Conservation (phyloP, 164 flowering plant genomes). For the Berberis vulgaris region DNA sequence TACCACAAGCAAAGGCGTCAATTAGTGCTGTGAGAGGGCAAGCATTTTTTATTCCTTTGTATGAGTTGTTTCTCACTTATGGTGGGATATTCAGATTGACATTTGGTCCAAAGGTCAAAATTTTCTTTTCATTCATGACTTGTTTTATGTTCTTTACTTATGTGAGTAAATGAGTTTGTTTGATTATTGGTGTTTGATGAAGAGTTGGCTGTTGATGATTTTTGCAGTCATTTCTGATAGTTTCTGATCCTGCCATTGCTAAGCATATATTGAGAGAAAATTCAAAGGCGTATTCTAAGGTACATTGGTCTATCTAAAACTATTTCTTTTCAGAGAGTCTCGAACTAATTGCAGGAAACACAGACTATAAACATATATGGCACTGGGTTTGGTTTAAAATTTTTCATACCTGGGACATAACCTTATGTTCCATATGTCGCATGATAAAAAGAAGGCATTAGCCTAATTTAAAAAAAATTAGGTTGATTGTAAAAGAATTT, state of each 20-base stretch:
- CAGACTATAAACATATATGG: too few relatives aligned
- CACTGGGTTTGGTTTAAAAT: too few relatives aligned
- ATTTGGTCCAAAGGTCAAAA: conserved; percentile 87
- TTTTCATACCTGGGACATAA: too few relatives aligned
- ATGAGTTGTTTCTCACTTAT: conserved; percentile 78
- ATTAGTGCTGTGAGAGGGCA: conserved; percentile 49
- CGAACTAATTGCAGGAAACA: too few relatives aligned
- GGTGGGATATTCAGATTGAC: conserved; percentile 83
- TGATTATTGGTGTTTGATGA: not conserved
- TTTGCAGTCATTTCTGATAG: conserved; percentile 86
- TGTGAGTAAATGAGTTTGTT: not conserved
- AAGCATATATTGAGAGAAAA: conserved; percentile 88
- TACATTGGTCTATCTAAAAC: conserved; percentile 9
- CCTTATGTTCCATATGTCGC: too few relatives aligned
- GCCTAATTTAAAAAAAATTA: too few relatives aligned
- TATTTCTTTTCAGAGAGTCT: too few relatives aligned
- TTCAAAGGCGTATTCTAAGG: conserved; percentile 91
- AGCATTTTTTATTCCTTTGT: conserved; percentile 83
- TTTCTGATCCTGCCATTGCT: conserved; percentile 88
- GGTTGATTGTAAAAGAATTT: too few relatives aligned
- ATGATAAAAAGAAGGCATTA: too few relatives aligned
- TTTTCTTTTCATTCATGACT: not conserved
- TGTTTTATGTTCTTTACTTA: not conserved
- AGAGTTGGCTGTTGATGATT: conserved; percentile 8
- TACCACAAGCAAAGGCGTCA: conserved; percentile 85